A percentile compares a stretch with the other conserved stretches of the same genome.
phyloP scores from a whole-genome alignment of 2,329 filamentous ascomycete genomes.

The Beauveria sp. region DNA sequence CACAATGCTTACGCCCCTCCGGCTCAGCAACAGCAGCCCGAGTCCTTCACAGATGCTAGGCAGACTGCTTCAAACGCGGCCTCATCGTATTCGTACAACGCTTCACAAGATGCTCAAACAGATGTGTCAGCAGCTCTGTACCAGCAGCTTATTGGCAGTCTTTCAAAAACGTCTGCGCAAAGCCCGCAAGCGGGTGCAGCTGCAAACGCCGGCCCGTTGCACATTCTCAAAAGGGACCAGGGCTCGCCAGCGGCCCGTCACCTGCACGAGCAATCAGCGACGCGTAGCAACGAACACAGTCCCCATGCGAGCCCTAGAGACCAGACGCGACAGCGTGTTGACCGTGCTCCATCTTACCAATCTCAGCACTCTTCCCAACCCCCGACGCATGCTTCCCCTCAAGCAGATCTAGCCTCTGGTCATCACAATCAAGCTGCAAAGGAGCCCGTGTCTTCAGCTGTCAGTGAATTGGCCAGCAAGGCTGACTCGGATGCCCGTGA shows the following conservation, averaged over 20 bases:
- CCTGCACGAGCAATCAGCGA: constrained; percentile 31
- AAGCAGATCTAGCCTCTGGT: constrained; percentile 21
- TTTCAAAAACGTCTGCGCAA: constrained; percentile 23
- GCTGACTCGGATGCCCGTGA: constrained; percentile 52
- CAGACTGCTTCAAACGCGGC: not conserved
- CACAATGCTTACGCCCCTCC: constrained; percentile 1
- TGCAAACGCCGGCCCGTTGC: constrained; percentile 29
- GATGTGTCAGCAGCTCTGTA: constrained; percentile 27
- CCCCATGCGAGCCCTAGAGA: constrained; percentile 36
- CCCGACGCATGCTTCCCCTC: constrained; percentile 21
- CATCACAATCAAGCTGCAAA: constrained; percentile 26
- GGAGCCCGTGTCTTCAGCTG: constrained; percentile 64
- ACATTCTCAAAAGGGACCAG: constrained; percentile 45
- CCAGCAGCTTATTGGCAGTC: constrained; percentile 30
- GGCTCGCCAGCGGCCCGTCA: constrained; percentile 31
- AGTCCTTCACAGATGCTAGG: not conserved
- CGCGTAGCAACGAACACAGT: constrained; percentile 33
- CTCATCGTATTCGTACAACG: constrained; percentile 12
- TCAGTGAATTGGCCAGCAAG: constrained; percentile 54
- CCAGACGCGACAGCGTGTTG: constrained; percentile 30
- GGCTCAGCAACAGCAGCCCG: constrained; percentile 15
- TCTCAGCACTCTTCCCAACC: constrained; percentile 20
- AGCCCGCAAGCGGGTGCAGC: constrained; percentile 19
- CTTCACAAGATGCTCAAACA: constrained; percentile 32
- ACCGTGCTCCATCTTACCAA: constrained; percentile 25